Evolutionary conservation across 1,284 basidiomycete species (phyloP).

Genomic region (Naganishia cerealis): DNA sequence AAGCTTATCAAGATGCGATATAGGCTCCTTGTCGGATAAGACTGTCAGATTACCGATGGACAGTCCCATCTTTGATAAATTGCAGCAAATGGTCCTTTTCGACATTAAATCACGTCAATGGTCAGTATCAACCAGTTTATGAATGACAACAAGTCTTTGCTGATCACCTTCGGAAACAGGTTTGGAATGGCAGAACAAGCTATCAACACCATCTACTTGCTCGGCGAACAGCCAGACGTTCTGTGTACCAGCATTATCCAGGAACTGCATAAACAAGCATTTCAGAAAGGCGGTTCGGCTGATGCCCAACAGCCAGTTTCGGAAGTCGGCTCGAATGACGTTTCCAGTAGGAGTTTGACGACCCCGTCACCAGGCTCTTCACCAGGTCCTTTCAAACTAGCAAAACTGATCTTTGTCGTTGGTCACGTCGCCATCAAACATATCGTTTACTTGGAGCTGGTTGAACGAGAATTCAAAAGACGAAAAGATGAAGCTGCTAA

Average conservation of each 20-base stretch:
- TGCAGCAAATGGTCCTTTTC: slow-evolving; percentile 74
- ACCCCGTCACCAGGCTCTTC: background rate
- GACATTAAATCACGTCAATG: slow-evolving; percentile 83
- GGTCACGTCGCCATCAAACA: slow-evolving; percentile 98
- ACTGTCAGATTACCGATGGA: slow-evolving; percentile 85
- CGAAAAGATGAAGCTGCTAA: slow-evolving; percentile 85
- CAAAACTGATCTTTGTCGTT: slow-evolving; percentile 88
- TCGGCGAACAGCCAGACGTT: slow-evolving; percentile 88
- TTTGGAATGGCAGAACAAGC: slow-evolving; percentile 95
- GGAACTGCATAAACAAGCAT: slow-evolving; percentile 72
- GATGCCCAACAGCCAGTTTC: slow-evolving; percentile 31
- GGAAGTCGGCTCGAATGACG: background rate
- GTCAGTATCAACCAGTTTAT: slow-evolving; percentile 49
- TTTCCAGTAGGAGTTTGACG: slow-evolving; percentile 6
- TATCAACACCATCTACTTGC: slow-evolving; percentile 90
- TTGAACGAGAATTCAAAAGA: slow-evolving; percentile 95
- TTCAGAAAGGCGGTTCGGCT: slow-evolving; percentile 52
- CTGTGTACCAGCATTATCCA: slow-evolving; percentile 81
- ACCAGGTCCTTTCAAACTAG: slow-evolving; percentile 57
- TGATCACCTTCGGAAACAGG: slow-evolving; percentile 47
- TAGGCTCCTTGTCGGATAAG: slow-evolving; percentile 83
- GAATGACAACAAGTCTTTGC: no score
- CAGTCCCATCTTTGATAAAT: slow-evolving; percentile 77
- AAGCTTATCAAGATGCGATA: slow-evolving; percentile 18
- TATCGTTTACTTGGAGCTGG: slow-evolving; percentile 90